Percentiles rank a stretch among this genome's conserved stretches.
phyloP scores from a whole-genome alignment of 805 yeast genomes.

The Peterozyma toletana region DNA sequence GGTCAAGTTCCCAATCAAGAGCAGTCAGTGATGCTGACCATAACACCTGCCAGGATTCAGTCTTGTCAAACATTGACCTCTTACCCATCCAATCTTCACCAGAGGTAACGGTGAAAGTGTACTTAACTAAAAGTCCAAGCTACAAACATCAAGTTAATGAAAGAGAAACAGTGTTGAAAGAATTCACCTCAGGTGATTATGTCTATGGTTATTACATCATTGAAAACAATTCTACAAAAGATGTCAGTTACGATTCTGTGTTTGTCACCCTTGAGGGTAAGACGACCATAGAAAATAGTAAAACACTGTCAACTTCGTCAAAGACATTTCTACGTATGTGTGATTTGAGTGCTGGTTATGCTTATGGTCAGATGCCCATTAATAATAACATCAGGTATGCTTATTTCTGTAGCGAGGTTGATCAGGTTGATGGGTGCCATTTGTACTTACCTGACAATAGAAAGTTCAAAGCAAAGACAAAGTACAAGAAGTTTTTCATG shows the following conservation, averaged over 20 bases:
- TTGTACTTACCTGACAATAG: slow-evolving; percentile 33
- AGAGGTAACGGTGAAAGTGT: neutral
- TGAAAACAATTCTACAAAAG: slow-evolving; percentile 29
- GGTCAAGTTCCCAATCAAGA: neutral
- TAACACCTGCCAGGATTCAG: neutral
- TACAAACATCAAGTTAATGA: neutral
- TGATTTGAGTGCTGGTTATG: slow-evolving; percentile 47
- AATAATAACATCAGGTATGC: neutral
- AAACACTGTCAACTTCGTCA: slow-evolving; percentile 3
- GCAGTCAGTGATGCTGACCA: neutral
- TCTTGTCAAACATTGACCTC: neutral
- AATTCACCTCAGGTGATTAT: slow-evolving; percentile 62
- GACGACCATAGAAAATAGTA: slow-evolving; percentile 18
- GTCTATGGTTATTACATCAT: slow-evolving; percentile 49
- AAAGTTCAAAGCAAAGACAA: slow-evolving; percentile 37
- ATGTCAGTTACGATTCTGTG: slow-evolving; percentile 57
- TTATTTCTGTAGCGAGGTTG: slow-evolving; percentile 8
- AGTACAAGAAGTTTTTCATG: slow-evolving; percentile 51
- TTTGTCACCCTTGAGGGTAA: slow-evolving; percentile 50
- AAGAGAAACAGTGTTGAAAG: slow-evolving; percentile 31
- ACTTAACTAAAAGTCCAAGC: neutral
- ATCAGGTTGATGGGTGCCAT: slow-evolving; percentile 17
- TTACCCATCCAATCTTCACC: neutral
- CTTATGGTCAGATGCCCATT: slow-evolving; percentile 20
- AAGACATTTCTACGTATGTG: slow-evolving; percentile 38